Conservation (phyloP, 1,284 basidiomycete species). For the Melampsora occidentalis region DNA sequence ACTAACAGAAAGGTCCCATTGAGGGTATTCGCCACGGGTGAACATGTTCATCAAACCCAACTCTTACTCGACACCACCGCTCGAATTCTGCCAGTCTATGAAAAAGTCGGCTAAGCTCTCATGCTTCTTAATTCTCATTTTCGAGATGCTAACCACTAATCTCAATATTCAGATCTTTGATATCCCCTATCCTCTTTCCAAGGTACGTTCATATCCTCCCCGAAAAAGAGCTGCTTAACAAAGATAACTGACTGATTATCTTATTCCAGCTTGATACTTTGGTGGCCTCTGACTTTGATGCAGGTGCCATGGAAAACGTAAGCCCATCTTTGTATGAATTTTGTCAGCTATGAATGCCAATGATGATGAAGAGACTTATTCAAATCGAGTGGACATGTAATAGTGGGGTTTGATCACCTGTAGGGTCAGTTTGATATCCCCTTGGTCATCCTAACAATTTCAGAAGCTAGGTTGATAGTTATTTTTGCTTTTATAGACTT, state of each 20-base stretch:
- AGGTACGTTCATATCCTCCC: slow-evolving; percentile 56
- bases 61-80: slow-evolving; percentile 83
- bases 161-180: slow-evolving; percentile 49
- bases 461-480: slow-evolving; percentile 1
- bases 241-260: not conserved
- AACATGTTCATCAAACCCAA: slow-evolving; percentile 74
- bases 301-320: slow-evolving; percentile 87
- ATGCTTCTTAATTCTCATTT: not conserved
- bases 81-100: slow-evolving; percentile 84
- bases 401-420: slow-evolving; percentile 46
- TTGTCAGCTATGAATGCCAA: not conserved
- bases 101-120: slow-evolving; percentile 59
- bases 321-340: slow-evolving; percentile 38
- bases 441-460: not conserved
- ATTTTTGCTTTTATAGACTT: slow-evolving; percentile 70
- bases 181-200: slow-evolving; percentile 71
- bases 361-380: not conserved
- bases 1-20: slow-evolving; percentile 78
- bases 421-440: slow-evolving; percentile 12
- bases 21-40: slow-evolving; percentile 82
- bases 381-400: not conserved
- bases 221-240: not conserved
- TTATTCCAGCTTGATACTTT: slow-evolving; percentile 70
- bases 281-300: slow-evolving; percentile 70
- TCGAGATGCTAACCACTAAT: not conserved